Evolutionary conservation across 805 yeast genomes (phyloP), one percentile per base, ranked within the genome.

Genomic region (Tanozyma kutaoensis): DNA sequence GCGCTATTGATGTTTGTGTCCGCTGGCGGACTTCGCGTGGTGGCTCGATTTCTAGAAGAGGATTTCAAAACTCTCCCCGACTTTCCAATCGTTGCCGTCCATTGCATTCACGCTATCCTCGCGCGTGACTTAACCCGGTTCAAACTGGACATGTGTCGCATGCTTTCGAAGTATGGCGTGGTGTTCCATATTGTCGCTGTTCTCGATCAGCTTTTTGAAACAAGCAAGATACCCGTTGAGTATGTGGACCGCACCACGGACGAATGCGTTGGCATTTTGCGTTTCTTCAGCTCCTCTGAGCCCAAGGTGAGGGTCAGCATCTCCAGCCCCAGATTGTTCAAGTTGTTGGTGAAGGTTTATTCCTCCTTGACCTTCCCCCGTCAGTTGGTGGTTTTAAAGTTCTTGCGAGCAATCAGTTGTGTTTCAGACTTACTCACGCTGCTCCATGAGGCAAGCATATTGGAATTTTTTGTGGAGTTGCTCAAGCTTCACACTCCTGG

Each of bases 31-130:
- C 42, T 68, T 13, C 43, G 56, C 17, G 55, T 64, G 3, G 43
- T 66, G 17, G 40, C 63, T 1, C 57, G 59, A 21, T 59, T 66
- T 33, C 50, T 65, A 3, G 69, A 63, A 29, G 69, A 59, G 28
- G 69, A 64, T 32, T 53, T 55, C 28, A 62, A 54, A 23, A 23
- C 45, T 1, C 40, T 50, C 3, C 66, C 62, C 0, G 50, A 45
- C 12, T 50, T 61, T 29, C 55, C 66, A 2, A 28, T 52, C 8
- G 54, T 52, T 12, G 41, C 62, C 3, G 48, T 62, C 14, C 54
- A 58, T 13, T 44, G 55, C 20, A 46, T 62, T 12, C 48, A 50
- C 30, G 47, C 38, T 15, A 43, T 60, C 3, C 41, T 64, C 25
- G 40, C 54, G 13, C 46, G 48, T 14, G 54, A 52, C 23, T 43